Base-by-base conservation (phyloP, 1,284 basidiomycete genomes). In the Hypsizygus ulmarius region DNA sequence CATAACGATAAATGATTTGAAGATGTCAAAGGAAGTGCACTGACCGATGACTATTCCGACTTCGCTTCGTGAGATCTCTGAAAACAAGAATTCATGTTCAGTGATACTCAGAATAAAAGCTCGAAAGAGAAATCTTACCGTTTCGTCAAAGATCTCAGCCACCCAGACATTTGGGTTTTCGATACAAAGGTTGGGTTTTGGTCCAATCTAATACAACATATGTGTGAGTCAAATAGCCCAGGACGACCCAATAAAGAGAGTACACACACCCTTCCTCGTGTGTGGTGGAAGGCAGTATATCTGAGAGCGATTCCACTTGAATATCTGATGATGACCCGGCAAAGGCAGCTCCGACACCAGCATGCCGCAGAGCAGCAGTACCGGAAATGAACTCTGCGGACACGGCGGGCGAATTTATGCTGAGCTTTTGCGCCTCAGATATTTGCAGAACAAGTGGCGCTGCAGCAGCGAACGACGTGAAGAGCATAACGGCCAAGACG, bases 401-500 rank as follows among this genome's bases (percentile, higher is more conserved):
- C 21, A 25, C 7, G 21, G 21, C 21, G 30, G 15, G 15, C n/a
- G 16, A 16, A 42, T 5, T 16, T 37, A 28, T 45, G 48, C 19
- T 50, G 48, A 32, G 28, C 25, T 29, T 38, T 27, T 49, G 43
- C 30, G 33, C 5, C 2, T 34, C 46, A 29, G 50, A 39, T 11
- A 33, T 36, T n/a, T 41, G 47, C n/a, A 45, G 27, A 16, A 49
- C 30, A 7, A 50, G 54, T 28, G 51, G 46, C 6, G 43, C 51
- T 48, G 40, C 45, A 4, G 32, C 49, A 4, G 43, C 21, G 14
- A 53, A 40, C 33, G 48, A 50, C 16, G 50, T 28, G 35, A 46
- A 42, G 34, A 55, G 37, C 15, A 54, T 29, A 39, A 57, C 39
- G 30, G 50, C 43, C 16, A 56, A 38, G 41, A 53, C 37, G 30